phyloP scores from a whole-genome alignment of 805 yeast species.

The Yamadazyma endophytica region DNA sequence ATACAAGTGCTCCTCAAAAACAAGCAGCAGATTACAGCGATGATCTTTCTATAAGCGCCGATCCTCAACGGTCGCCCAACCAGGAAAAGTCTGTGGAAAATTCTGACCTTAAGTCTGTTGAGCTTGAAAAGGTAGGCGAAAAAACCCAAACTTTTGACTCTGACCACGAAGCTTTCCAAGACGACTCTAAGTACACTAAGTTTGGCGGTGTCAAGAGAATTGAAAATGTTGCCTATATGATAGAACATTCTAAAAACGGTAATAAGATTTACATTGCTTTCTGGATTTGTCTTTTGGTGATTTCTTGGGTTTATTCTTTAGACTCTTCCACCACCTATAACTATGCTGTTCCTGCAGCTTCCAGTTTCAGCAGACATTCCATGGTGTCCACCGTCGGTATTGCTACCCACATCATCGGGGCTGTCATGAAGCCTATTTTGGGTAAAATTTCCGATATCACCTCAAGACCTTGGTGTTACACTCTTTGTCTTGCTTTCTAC shows the following conservation, averaged over 20 bases:
- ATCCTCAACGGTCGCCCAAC: too few relatives aligned
- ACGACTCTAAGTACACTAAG: slow-evolving; percentile 1
- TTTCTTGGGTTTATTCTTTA: slow-evolving; percentile 23
- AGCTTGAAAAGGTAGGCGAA: slow-evolving; percentile 1
- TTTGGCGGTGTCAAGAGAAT: slow-evolving; percentile 21
- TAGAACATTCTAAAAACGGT: slow-evolving; percentile 11
- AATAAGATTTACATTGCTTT: slow-evolving; percentile 12
- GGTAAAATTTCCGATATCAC: slow-evolving; percentile 19
- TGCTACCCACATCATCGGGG: slow-evolving; percentile 17
- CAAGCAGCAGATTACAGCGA: too few relatives aligned
- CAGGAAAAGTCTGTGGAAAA: too few relatives aligned
- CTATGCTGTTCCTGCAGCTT: slow-evolving; percentile 29
- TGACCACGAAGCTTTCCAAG: neutral
- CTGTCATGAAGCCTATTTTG: slow-evolving; percentile 18
- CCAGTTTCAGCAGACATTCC: slow-evolving; percentile 17
- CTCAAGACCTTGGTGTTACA: slow-evolving; percentile 17
- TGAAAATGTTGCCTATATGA: slow-evolving; percentile 17
- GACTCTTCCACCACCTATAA: slow-evolving; percentile 27
- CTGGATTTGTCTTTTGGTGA: slow-evolving; percentile 14
- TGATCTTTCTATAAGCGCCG: too few relatives aligned
- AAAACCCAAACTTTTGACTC: neutral
- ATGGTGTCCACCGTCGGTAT: slow-evolving; percentile 16
- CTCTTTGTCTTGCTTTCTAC: slow-evolving; percentile 14
- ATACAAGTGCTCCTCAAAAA: too few relatives aligned
- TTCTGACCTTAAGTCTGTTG: too few relatives aligned